A percentile compares a stretch with the other conserved stretches of the same genome.
Evolutionary conservation across 257 asterid genomes (phyloP).

Genomic region (Penstemon eatonii): DNA sequence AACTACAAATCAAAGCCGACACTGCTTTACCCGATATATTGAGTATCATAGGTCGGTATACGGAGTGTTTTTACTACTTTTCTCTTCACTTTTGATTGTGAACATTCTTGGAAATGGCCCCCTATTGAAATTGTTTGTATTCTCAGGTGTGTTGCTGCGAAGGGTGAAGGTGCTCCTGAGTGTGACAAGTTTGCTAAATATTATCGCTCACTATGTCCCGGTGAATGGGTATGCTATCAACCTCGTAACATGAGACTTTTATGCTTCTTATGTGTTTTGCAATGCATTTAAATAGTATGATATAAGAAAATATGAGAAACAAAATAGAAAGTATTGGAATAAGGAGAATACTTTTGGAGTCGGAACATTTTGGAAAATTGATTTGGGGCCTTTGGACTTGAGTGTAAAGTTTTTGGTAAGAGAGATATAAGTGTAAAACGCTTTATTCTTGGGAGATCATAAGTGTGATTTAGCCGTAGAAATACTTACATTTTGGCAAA

Average conservation of each 20-base stretch:
- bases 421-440: no score
- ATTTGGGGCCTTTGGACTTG: no score
- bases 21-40: conserved; percentile 90
- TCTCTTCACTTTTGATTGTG: conserved; percentile 10
- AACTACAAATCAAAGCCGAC: conserved; percentile 93
- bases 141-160: conserved; percentile 84
- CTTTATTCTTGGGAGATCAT: no score
- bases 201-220: conserved; percentile 93
- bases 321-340: no score
- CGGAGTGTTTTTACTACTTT: not conserved
- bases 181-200: conserved; percentile 95
- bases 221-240: conserved; percentile 82
- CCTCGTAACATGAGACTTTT: not conserved
- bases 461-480: no score
- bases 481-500: no score
- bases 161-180: conserved; percentile 85
- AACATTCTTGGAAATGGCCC: not conserved
- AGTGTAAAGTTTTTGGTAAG: no score
- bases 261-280: no score
- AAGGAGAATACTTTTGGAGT: no score
- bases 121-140: conserved; percentile 21
- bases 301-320: not conserved
- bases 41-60: conserved; percentile 78
- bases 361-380: no score
- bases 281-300: not conserved